Evolutionary conservation across 108 stramenopile species (phyloP).

Genomic region (Licmophora abbreviata): DNA sequence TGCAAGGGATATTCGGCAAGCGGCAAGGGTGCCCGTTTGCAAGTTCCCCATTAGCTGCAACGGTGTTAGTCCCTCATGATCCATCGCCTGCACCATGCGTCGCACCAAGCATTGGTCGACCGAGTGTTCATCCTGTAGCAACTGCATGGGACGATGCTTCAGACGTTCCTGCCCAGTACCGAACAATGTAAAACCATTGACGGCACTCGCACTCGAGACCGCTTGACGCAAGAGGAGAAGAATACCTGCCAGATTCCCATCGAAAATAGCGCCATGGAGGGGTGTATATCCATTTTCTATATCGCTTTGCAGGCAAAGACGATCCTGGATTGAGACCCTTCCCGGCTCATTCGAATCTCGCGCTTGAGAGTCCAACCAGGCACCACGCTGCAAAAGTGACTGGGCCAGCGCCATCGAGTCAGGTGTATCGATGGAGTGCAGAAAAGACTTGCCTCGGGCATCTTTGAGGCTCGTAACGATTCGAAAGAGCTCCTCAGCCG

Average conservation of each 20-base stretch:
- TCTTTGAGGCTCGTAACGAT: conserved; percentile 16
- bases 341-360: conserved; percentile 1
- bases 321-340: conserved; percentile 8
- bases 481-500: conserved; percentile 6
- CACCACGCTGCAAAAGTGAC: conserved; percentile 15
- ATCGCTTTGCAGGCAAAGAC: conserved; percentile 20
- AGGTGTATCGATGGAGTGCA: conserved; percentile 9
- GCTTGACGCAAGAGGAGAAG: conserved; percentile 44
- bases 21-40: conserved; percentile 30
- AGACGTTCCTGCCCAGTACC: conserved; percentile 7
- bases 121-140: conserved; percentile 3
- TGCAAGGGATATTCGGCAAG: conserved; percentile 29
- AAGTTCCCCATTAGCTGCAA: conserved; percentile 42
- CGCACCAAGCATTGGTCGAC: conserved; percentile 5
- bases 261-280: conserved; percentile 47
- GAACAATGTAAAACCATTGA: neutral
- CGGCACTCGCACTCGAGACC: neutral
- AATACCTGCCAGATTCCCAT: conserved; percentile 35
- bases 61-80: conserved; percentile 60
- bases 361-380: conserved; percentile 11
- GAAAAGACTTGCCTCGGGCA: conserved; percentile 11
- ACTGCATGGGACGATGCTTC: conserved; percentile 20
- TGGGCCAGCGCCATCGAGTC: conserved; percentile 13
- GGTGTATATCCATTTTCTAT: conserved; percentile 63
- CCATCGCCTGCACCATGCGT: conserved; percentile 17